A percentile compares a stretch with the other conserved stretches of the same genome.
These are phyloP conservation scores for Parathielavia appendiculata DNA, from an alignment of 495 filamentous ascomycete genomes.

Conservation along the genomic window DNA sequence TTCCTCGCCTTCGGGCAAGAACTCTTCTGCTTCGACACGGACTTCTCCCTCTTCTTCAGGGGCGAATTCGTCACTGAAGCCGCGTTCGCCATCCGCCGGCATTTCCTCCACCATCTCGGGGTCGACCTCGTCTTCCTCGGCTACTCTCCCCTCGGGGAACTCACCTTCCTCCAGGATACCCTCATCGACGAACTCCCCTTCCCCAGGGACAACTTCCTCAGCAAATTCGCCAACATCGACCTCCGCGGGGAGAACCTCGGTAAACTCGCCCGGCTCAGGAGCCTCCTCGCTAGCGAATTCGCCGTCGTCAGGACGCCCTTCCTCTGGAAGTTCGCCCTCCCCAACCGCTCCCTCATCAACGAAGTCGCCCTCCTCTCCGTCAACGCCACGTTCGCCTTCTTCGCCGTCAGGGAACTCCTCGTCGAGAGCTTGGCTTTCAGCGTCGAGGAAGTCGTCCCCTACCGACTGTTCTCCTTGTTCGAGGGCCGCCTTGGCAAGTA, in stretches of 20 bases:
- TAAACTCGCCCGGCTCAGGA: background rate
- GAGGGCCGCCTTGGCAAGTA: background rate
- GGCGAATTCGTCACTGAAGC: conserved; percentile 4
- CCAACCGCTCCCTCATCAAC: background rate
- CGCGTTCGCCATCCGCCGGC: conserved; percentile 7
- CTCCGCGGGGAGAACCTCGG: too few species aligned
- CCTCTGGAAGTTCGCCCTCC: conserved; percentile 6
- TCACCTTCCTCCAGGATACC: background rate
- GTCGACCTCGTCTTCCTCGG: conserved; percentile 9
- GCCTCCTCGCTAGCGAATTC: background rate
- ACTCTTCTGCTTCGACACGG: background rate
- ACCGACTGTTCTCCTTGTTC: background rate
- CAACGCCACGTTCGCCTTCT: conserved; percentile 1
- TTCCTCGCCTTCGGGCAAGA: background rate
- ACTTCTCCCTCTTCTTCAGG: conserved; percentile 1
- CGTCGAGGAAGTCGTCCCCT: conserved; percentile 9
- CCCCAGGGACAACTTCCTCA: conserved; percentile 3
- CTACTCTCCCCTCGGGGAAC: background rate
- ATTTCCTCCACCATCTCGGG: background rate
- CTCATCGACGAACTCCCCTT: too few species aligned
- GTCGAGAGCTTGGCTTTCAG: background rate
- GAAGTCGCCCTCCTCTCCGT: background rate
- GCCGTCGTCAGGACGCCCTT: background rate
- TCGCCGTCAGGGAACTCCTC: conserved; percentile 1
- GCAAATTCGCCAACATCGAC: conserved; percentile 10